A percentile compares a stretch with the other conserved stretches of the same genome.
phyloP scores from a whole-genome alignment of 2,329 filamentous ascomycete species.

The Cladosporium phlei region DNA sequence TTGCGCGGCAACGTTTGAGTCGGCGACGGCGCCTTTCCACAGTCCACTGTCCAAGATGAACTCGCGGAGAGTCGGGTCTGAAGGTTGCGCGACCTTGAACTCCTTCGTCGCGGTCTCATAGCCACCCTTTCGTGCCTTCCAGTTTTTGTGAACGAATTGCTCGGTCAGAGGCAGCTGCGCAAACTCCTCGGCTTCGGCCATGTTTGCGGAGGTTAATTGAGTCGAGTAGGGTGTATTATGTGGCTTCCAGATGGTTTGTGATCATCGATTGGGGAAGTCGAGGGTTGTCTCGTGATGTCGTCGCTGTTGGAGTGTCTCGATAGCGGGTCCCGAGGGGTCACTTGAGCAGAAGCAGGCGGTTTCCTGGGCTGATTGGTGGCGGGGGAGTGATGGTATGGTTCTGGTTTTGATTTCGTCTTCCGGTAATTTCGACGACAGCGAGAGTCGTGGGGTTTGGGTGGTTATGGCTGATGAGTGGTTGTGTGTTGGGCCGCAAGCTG shows the following conservation, averaged over 20 bases:
- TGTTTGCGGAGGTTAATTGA: slow-evolving; percentile 34
- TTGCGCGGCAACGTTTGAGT: slow-evolving; percentile 95
- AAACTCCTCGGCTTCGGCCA: slow-evolving; percentile 86
- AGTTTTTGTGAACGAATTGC: slow-evolving; percentile 84
- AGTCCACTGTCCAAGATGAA: slow-evolving; percentile 79
- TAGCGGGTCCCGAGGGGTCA: too few relatives aligned
- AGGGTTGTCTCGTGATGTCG: neutral
- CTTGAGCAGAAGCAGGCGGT: too few relatives aligned
- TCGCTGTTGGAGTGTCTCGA: neutral
- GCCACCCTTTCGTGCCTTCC: slow-evolving; percentile 93
- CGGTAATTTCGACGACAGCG: too few relatives aligned
- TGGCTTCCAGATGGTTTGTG: neutral
- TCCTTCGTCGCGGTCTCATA: slow-evolving; percentile 89
- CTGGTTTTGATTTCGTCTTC: too few relatives aligned
- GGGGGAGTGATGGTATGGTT: too few relatives aligned
- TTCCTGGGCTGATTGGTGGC: too few relatives aligned
- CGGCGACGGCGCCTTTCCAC: slow-evolving; percentile 88
- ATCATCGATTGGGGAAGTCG: neutral
- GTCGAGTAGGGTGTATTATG: neutral
- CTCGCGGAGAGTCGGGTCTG: slow-evolving; percentile 77
- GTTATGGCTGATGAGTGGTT: too few relatives aligned
- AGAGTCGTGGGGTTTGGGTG: too few relatives aligned
- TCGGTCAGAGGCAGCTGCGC: slow-evolving; percentile 72
- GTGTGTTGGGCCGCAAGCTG: neutral
- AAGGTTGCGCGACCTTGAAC: slow-evolving; percentile 79